A percentile compares a stretch with the other conserved stretches of the same genome.
Evolutionary conservation across 257 asterid species (phyloP).

Genomic region (Lavandula angustifolia): DNA sequence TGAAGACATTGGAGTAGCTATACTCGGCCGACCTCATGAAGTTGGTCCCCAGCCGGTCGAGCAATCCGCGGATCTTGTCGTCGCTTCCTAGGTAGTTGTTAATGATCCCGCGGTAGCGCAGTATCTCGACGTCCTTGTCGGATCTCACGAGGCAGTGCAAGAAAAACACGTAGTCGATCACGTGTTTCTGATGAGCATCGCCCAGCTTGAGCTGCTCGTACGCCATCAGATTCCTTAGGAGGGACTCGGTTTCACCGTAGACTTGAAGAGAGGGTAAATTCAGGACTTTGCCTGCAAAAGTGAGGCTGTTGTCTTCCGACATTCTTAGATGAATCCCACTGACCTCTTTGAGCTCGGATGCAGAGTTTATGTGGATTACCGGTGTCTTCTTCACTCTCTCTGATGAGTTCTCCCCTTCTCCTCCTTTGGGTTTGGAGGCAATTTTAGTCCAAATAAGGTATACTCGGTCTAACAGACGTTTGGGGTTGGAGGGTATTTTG

Average conservation of each 20-base stretch:
- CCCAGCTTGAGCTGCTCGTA: conserved; percentile 15
- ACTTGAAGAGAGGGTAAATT: neutral
- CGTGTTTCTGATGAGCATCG: neutral
- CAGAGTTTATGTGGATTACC: conserved; percentile 1
- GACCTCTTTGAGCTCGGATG: conserved; percentile 28
- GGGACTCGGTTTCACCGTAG: conserved; percentile 9
- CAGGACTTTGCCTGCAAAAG: conserved; percentile 3
- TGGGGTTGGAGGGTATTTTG: too few species aligned
- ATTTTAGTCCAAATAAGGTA: too few species aligned
- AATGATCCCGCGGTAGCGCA: neutral
- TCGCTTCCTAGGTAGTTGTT: conserved; percentile 13
- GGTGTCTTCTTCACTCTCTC: too few species aligned
- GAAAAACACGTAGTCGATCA: neutral
- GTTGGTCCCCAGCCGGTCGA: too few species aligned
- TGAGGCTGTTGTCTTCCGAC: neutral
- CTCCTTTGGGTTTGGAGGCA: neutral
- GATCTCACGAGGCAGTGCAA: conserved; percentile 25
- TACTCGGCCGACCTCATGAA: too few species aligned
- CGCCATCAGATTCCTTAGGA: conserved; percentile 15
- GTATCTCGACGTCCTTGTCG: conserved; percentile 7
- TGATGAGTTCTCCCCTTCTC: neutral
- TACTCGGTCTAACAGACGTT: too few species aligned
- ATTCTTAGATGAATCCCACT: conserved; percentile 2
- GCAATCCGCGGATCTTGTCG: too few species aligned
- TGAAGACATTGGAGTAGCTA: conserved; percentile 6